Evolutionary conservation across 2,329 filamentous ascomycete genomes (phyloP).

Genomic region (Fusarium verrucosum): DNA sequence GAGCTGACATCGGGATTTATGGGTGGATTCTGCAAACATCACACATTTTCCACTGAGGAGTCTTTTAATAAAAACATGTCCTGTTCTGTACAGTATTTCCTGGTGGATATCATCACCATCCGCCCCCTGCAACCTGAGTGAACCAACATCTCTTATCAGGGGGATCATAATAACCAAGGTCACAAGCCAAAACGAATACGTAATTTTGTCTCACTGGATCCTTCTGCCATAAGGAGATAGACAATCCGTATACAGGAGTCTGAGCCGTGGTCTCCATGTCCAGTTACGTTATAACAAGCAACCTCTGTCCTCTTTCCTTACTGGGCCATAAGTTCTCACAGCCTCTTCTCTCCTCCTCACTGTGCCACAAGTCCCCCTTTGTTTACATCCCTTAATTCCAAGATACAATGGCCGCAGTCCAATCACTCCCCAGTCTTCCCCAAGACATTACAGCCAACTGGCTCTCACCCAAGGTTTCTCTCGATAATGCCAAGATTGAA

Average conservation of each 20-base stretch:
- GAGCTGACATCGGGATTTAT: no score
- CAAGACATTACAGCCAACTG: slow-evolving; percentile 12
- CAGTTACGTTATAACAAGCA: neutral
- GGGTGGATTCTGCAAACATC: no score
- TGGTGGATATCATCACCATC: no score
- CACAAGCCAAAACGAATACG: neutral
- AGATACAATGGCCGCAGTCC: neutral
- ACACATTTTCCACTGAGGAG: no score
- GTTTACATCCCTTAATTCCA: neutral
- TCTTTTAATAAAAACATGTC: no score
- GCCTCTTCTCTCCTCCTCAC: no score
- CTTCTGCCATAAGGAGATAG: neutral
- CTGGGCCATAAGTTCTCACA: neutral
- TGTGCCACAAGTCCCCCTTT: neutral
- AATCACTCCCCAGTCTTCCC: neutral
- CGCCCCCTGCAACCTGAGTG: no score
- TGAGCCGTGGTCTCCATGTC: neutral
- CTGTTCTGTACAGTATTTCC: no score
- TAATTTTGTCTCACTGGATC: no score
- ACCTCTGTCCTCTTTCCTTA: neutral
- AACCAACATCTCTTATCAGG: neutral
- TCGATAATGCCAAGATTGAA: slow-evolving; percentile 14
- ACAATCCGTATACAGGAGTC: neutral
- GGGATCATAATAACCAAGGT: neutral
- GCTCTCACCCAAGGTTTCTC: slow-evolving; percentile 11